Conservation (phyloP, 2,329 filamentous ascomycete species). For the Aspergillus ochraceoroseus region DNA sequence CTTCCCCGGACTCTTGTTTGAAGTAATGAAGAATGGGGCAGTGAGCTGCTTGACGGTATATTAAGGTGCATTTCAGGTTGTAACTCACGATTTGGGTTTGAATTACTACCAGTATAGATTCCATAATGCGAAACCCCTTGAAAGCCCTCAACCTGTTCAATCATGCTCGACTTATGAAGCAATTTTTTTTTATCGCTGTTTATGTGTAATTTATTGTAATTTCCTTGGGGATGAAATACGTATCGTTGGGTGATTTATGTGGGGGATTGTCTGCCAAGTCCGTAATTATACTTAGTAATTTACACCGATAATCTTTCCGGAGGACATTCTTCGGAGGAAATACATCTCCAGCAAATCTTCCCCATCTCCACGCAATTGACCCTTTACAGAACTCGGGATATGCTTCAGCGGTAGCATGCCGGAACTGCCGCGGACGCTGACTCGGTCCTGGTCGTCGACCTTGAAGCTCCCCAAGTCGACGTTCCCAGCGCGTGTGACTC, state of each 20-base stretch:
- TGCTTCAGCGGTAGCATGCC: slow-evolving; percentile 37
- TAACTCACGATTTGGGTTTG: background rate
- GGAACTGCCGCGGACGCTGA: slow-evolving; percentile 35
- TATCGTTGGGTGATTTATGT: background rate
- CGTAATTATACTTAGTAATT: slow-evolving; percentile 4
- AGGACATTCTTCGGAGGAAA: background rate
- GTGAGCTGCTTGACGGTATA: slow-evolving; percentile 89
- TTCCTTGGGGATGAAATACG: background rate
- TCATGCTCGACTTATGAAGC: too few species aligned
- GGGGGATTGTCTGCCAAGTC: background rate
- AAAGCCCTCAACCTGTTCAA: too few species aligned
- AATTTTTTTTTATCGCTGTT: background rate
- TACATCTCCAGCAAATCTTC: background rate
- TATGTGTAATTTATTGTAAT: slow-evolving; percentile 5
- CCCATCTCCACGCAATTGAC: slow-evolving; percentile 9
- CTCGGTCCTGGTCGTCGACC: slow-evolving; percentile 64
- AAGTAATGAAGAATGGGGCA: slow-evolving; percentile 86
- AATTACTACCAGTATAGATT: background rate
- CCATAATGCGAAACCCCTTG: too few species aligned
- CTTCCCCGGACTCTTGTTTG: slow-evolving; percentile 90
- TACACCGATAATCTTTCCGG: background rate
- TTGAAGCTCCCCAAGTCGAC: slow-evolving; percentile 69
- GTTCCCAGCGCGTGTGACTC: slow-evolving; percentile 54
- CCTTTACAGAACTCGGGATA: slow-evolving; percentile 18
- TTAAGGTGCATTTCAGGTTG: slow-evolving; percentile 38